Conservation (phyloP, 2,329 filamentous ascomycete genomes). For the Didymella sp. region DNA sequence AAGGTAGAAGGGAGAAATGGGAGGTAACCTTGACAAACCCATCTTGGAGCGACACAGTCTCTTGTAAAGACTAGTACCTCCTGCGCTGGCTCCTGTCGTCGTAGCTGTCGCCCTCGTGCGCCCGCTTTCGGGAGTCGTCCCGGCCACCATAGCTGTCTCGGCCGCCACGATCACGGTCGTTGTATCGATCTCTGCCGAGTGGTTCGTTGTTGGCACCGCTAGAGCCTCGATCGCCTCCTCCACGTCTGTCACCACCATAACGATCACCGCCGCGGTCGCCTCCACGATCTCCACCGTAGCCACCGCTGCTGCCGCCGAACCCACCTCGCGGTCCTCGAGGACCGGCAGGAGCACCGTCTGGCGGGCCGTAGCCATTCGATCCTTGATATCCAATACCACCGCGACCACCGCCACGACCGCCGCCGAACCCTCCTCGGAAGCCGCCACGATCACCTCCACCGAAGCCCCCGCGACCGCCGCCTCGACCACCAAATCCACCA, state of each 20-base stretch:
- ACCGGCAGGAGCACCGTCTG: conserved; percentile 58
- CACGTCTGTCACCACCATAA: conserved; percentile 28
- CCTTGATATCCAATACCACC: conserved; percentile 55
- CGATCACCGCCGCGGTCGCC: conserved; percentile 44
- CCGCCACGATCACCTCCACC: conserved; percentile 53
- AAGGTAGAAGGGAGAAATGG: conserved; percentile 44
- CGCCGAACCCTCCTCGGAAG: conserved; percentile 57
- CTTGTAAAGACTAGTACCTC: conserved; percentile 58
- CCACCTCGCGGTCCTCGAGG: conserved; percentile 52
- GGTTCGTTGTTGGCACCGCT: conserved; percentile 86
- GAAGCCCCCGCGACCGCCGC: conserved; percentile 58
- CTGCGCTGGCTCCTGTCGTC: conserved; percentile 73
- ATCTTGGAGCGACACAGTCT: conserved; percentile 18
- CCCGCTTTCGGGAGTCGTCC: conserved; percentile 58
- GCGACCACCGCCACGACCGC: conserved; percentile 47
- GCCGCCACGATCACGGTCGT: conserved; percentile 38
- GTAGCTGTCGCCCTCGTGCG: conserved; percentile 77
- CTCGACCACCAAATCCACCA: conserved; percentile 56
- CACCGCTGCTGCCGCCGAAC: conserved; percentile 48
- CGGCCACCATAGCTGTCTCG: conserved; percentile 46
- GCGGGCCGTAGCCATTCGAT: conserved; percentile 51
- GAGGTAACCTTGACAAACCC: conserved; percentile 51
- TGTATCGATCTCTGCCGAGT: conserved; percentile 66
- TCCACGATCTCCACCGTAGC: conserved; percentile 48
- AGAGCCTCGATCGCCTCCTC: conserved; percentile 46